Evolutionary conservation across 495 filamentous ascomycete species (phyloP).

Genomic region (Rhypophila decipiens): DNA sequence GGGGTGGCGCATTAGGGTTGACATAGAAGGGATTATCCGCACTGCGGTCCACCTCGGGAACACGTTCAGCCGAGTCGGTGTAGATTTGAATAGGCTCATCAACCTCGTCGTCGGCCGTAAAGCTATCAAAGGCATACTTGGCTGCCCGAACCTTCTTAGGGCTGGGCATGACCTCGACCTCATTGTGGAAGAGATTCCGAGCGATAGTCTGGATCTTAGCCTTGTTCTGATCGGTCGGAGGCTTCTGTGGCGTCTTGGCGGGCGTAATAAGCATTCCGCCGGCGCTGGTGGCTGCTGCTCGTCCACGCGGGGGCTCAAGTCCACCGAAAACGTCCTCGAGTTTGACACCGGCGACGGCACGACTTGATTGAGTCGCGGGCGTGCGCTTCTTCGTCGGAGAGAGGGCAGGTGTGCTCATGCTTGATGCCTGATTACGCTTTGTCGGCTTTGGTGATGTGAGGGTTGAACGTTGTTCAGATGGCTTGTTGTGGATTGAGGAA

Average conservation of each 20-base stretch:
- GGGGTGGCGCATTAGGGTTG: constrained; percentile 20
- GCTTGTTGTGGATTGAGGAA: constrained; percentile 26
- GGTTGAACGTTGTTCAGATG: constrained; percentile 21
- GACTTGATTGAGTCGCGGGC: constrained; percentile 26
- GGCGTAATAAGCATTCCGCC: constrained; percentile 63
- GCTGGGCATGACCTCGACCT: constrained; percentile 53
- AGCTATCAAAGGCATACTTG: constrained; percentile 63
- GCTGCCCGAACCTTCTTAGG: constrained; percentile 48
- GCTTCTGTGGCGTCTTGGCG: constrained; percentile 78
- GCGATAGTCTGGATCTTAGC: constrained; percentile 58
- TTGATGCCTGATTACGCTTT: constrained; percentile 16
- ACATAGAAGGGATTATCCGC: constrained; percentile 73
- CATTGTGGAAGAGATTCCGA: constrained; percentile 62
- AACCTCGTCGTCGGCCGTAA: constrained; percentile 47
- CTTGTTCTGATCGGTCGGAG: constrained; percentile 45
- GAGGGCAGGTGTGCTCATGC: constrained; percentile 33
- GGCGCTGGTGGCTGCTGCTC: neutral
- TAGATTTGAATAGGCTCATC: constrained; percentile 69
- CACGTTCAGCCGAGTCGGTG: constrained; percentile 81
- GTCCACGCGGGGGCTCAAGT: neutral
- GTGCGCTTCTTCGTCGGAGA: constrained; percentile 50
- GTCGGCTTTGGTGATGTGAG: constrained; percentile 23
- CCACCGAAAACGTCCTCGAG: constrained; percentile 15
- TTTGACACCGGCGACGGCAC: constrained; percentile 34
- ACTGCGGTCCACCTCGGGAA: constrained; percentile 62